Base-by-base conservation (phyloP, 768 basidiomycete species). In the Paxillus rubicundulus region DNA sequence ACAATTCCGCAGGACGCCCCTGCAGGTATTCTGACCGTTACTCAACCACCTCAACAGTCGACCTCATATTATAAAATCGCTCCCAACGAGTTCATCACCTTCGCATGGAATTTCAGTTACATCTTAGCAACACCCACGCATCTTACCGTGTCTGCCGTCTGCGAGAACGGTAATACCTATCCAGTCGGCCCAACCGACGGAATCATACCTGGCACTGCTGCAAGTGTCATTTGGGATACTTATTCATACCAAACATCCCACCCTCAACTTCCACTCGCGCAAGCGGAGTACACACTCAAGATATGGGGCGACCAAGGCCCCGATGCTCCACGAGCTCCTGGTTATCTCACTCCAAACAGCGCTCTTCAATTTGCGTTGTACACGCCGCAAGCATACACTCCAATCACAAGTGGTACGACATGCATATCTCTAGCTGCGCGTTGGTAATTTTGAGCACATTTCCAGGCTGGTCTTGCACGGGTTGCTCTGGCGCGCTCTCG, bases 51-150 rank as follows among this genome's bases (percentile, higher is more conserved):
- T 0, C 80, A 85, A 57, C 87, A 88, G 9, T 80, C 84, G 32
- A 86, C 87, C 3, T 89, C 91, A 20, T 96, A 83, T 75, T 96
- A 84, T 77, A 93, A 94, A 79, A 88, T 97, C 64, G 89, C 91
- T 0, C 72, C 74, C 1, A 76, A 74, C 45, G 79, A 90, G 57
- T 72, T 75, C 54, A 82, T 97, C 64, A 96, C 92, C 18, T 91
- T 97, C 67, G 94, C 79, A 10, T 97, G 93, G 95, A 92, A 92
- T 70, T 80, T 92, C 62, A 91, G 90, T 14, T 77, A 77, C 52
- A 74, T 98, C 38, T 72, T 87, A 58, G 80, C 75, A 38, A 84
- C 80, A 0, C 93, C 93, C 0, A 81, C 83, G 3, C 76, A 77
- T 58, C 79, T 96, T 54, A 95, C 93, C 13, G 77, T 96, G 55